Conservation (phyloP, 2,329 filamentous ascomycete species). For the Xenoacremonium recifei region DNA sequence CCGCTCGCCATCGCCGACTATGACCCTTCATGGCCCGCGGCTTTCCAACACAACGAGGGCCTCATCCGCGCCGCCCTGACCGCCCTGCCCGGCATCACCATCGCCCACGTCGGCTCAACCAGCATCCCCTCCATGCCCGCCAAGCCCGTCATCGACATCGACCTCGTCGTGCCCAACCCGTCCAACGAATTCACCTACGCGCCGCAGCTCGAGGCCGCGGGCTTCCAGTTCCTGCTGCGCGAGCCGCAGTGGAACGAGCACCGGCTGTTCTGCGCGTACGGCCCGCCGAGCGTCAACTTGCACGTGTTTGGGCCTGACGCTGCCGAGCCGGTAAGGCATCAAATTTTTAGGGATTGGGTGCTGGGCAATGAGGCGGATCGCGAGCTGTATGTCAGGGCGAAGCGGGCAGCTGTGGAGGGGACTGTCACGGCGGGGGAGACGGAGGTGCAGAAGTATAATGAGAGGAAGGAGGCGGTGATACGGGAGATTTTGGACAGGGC, state of each 20-base stretch:
- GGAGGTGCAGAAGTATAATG: constrained; percentile 39
- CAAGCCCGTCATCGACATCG: constrained; percentile 53
- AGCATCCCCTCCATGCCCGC: constrained; percentile 48
- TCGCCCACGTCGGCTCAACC: constrained; percentile 51
- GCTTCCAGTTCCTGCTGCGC: constrained; percentile 45
- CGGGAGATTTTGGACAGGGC: constrained; percentile 35
- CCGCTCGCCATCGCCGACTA: constrained; percentile 34
- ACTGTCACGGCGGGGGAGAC: constrained; percentile 20
- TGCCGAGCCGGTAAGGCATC: constrained; percentile 41
- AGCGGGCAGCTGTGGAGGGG: not conserved
- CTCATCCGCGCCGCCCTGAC: constrained; percentile 36
- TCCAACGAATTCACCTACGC: constrained; percentile 42
- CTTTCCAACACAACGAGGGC: constrained; percentile 29
- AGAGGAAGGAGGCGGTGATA: constrained; percentile 40
- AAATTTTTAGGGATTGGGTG: constrained; percentile 46
- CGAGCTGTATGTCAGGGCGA: constrained; percentile 31
- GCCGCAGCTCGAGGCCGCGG: constrained; percentile 38
- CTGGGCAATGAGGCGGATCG: constrained; percentile 34
- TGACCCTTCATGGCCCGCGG: constrained; percentile 35
- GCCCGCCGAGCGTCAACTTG: constrained; percentile 40
- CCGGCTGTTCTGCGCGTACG: constrained; percentile 40
- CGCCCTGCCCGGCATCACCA: constrained; percentile 28
- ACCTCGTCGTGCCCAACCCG: constrained; percentile 42
- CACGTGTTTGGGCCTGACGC: constrained; percentile 47
- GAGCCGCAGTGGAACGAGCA: constrained; percentile 49